These are phyloP conservation scores for Nigrospora sphaerica DNA, from an alignment of 2,329 filamentous ascomycete species.

Conservation along the genomic window DNA sequence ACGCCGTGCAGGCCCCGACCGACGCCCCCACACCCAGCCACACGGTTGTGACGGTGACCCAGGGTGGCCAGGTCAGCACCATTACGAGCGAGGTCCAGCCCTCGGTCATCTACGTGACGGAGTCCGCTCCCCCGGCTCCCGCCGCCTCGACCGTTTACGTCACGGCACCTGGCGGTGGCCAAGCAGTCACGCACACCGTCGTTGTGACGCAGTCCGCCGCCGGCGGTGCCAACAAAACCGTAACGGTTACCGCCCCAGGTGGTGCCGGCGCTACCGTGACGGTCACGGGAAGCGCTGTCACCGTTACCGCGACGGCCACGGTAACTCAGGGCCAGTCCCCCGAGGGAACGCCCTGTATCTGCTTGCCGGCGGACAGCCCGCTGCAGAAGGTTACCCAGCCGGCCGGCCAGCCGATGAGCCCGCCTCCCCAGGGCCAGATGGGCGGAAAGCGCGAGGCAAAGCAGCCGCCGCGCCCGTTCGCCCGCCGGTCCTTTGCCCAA, in stretches of 20 bases:
- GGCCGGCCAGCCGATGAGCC: background rate
- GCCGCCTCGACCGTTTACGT: constrained; percentile 1
- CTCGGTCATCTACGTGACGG: background rate
- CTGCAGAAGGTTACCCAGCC: background rate
- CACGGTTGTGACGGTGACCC: too few relatives aligned
- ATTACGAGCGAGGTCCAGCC: background rate
- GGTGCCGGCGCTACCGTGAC: background rate
- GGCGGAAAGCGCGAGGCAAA: background rate
- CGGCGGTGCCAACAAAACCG: background rate
- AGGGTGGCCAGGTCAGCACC: too few relatives aligned
- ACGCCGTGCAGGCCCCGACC: too few relatives aligned
- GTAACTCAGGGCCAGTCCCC: background rate
- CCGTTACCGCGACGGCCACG: background rate
- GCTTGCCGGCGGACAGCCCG: background rate
- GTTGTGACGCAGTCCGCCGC: background rate
- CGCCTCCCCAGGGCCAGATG: background rate
- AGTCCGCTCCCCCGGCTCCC: background rate
- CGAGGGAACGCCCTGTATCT: background rate
- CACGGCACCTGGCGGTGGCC: background rate
- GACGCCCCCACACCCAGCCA: too few relatives aligned
- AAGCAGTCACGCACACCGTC: background rate
- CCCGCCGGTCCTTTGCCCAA: background rate
- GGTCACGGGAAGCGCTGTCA: background rate
- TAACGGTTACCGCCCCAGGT: background rate
- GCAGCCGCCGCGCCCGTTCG: background rate